phyloP scores from a whole-genome alignment of 768 basidiomycete genomes.

The Suillus clintonianus region DNA sequence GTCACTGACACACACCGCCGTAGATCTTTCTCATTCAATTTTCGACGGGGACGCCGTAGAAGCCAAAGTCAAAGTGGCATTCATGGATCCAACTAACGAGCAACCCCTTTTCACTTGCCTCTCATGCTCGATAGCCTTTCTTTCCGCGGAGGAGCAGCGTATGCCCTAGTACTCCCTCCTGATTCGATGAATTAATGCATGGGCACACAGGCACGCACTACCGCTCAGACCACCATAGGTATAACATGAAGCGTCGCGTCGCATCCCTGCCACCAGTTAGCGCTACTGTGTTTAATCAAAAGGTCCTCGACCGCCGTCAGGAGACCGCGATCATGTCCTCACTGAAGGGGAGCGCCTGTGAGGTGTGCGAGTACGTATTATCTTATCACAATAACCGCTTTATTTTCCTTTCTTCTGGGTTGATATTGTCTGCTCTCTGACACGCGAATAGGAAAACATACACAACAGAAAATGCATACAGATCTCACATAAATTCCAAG shows the following conservation, averaged over 20 bases:
- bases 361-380: slow-evolving; percentile 75
- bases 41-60: too few relatives aligned
- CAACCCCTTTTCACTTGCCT: slow-evolving; percentile 76
- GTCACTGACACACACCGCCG: not conserved
- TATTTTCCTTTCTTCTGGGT: not conserved
- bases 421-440: not conserved
- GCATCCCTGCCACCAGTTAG: slow-evolving; percentile 87
- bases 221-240: slow-evolving; percentile 92
- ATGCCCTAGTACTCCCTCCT: slow-evolving; percentile 25
- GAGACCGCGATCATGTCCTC: slow-evolving; percentile 74
- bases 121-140: slow-evolving; percentile 88
- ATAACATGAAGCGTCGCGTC: slow-evolving; percentile 97
- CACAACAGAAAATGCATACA: slow-evolving; percentile 85
- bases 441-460: slow-evolving; percentile 72
- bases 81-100: slow-evolving; percentile 8
- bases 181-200: slow-evolving; percentile 6
- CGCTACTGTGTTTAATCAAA: slow-evolving; percentile 77
- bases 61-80: not conserved
- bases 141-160: slow-evolving; percentile 83
- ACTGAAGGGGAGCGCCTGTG: slow-evolving; percentile 62
- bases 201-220: slow-evolving; percentile 73
- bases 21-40: not conserved
- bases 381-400: not conserved
- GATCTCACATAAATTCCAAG: slow-evolving; percentile 84
- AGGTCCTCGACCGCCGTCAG: slow-evolving; percentile 75